phyloP scores from a whole-genome alignment of 768 basidiomycete genomes.

The Leccinum longicurvipes region DNA sequence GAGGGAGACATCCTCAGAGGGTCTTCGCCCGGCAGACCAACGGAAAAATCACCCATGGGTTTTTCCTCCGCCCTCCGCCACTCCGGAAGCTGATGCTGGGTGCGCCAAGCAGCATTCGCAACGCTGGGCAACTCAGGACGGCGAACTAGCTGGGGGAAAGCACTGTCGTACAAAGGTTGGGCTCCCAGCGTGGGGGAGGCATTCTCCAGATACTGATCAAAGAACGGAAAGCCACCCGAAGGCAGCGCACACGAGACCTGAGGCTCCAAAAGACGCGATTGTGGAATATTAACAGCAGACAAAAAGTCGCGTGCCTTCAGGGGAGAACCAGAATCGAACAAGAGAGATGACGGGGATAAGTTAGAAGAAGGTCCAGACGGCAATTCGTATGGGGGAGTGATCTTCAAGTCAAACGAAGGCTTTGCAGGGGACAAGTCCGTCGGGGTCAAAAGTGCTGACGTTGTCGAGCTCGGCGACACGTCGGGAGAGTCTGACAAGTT shows the following conservation, averaged over 20 bases:
- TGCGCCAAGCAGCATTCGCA: slow-evolving; percentile 21
- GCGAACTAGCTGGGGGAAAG: slow-evolving; percentile 26
- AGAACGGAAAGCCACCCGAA: slow-evolving; percentile 38
- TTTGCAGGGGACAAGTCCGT: slow-evolving; percentile 69
- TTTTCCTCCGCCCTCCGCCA: slow-evolving; percentile 43
- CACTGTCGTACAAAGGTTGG: slow-evolving; percentile 34
- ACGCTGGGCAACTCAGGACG: slow-evolving; percentile 14
- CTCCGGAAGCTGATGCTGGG: slow-evolving; percentile 34
- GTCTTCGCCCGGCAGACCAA: slow-evolving; percentile 27
- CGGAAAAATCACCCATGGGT: slow-evolving; percentile 19
- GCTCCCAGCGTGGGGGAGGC: slow-evolving; percentile 36
- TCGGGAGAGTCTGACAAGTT: slow-evolving; percentile 54
- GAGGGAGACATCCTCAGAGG: slow-evolving; percentile 28
- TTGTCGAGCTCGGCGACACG: slow-evolving; percentile 68
- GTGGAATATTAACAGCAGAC: slow-evolving; percentile 21
- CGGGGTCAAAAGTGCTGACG: slow-evolving; percentile 70
- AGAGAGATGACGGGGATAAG: slow-evolving; percentile 37
- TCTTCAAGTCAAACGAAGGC: slow-evolving; percentile 53
- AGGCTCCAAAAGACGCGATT: slow-evolving; percentile 25
- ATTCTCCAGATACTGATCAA: slow-evolving; percentile 53
- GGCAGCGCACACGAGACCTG: slow-evolving; percentile 16
- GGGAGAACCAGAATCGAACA: slow-evolving; percentile 45
- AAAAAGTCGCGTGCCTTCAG: slow-evolving; percentile 31
- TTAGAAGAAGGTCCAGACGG: slow-evolving; percentile 23
- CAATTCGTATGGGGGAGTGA: slow-evolving; percentile 52